A percentile compares a stretch with the other conserved stretches of the same genome.
Evolutionary conservation across 768 basidiomycete species (phyloP).

Genomic region (Coprinellus micaceus): DNA sequence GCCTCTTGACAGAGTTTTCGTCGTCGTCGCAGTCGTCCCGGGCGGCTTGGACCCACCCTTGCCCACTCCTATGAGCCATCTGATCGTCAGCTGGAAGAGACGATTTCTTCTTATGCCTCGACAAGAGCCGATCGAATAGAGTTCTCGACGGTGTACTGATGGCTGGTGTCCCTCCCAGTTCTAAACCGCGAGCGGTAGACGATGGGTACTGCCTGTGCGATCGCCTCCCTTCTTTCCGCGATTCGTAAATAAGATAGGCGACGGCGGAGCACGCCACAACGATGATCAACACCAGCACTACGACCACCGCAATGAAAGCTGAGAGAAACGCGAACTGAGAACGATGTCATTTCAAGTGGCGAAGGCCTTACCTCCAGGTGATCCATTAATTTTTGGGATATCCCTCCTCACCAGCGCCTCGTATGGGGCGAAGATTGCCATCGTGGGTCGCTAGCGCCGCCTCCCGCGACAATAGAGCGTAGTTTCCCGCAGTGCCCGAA

Average conservation of each 20-base stretch:
- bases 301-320: slow-evolving; percentile 11
- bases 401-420: neutral
- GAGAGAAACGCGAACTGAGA: neutral
- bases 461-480: neutral
- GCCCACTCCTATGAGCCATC: neutral
- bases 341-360: neutral
- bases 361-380: neutral
- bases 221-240: neutral
- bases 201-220: neutral
- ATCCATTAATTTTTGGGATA: slow-evolving; percentile 2
- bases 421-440: neutral
- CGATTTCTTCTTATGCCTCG: neutral
- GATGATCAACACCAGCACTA: slow-evolving; percentile 6
- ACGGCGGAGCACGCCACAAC: neutral
- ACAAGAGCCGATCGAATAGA: neutral
- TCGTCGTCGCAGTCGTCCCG: neutral
- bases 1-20: neutral
- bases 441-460: neutral
- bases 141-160: neutral
- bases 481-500: neutral
- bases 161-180: neutral
- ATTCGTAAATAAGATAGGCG: slow-evolving; percentile 3
- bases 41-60: neutral
- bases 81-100: neutral
- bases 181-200: neutral